phyloP scores from a whole-genome alignment of 2,329 filamentous ascomycete species.

The Penicillium sp. region DNA sequence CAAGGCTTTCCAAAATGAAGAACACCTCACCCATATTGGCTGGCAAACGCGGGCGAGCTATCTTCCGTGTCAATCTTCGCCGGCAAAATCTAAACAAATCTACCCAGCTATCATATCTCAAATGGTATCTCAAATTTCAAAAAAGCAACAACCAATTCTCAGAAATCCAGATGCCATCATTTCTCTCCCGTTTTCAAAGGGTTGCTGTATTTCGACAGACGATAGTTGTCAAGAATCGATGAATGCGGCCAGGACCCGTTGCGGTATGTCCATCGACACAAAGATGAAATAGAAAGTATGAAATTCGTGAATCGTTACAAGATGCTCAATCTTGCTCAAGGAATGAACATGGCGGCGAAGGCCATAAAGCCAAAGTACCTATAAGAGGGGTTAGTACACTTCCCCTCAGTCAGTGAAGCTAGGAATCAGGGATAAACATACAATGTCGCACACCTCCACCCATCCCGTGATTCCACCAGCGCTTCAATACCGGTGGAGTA shows the following conservation, averaged over 20 bases:
- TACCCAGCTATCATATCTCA: not conserved
- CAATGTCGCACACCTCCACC: slow-evolving; percentile 42
- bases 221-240: too few species aligned
- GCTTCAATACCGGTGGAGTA: slow-evolving; percentile 37
- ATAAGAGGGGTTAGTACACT: not conserved
- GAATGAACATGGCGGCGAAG: slow-evolving; percentile 40
- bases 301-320: slow-evolving; percentile 20
- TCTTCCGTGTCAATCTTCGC: not conserved
- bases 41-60: not conserved
- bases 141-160: not conserved
- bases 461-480: slow-evolving; percentile 40
- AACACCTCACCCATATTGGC: not conserved
- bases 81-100: slow-evolving; percentile 4
- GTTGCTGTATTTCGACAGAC: too few species aligned
- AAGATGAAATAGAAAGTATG: slow-evolving; percentile 1
- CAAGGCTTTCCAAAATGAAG: not conserved
- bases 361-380: slow-evolving; percentile 46
- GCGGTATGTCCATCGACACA: not conserved
- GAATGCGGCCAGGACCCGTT: not conserved
- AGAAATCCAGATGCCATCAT: slow-evolving; percentile 8
- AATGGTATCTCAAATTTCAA: not conserved
- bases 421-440: slow-evolving; percentile 25
- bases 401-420: not conserved
- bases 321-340: slow-evolving; percentile 15
- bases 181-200: not conserved